Evolutionary conservation across 805 yeast species (phyloP).

Genomic region (Blastobotrys peoriensis): DNA sequence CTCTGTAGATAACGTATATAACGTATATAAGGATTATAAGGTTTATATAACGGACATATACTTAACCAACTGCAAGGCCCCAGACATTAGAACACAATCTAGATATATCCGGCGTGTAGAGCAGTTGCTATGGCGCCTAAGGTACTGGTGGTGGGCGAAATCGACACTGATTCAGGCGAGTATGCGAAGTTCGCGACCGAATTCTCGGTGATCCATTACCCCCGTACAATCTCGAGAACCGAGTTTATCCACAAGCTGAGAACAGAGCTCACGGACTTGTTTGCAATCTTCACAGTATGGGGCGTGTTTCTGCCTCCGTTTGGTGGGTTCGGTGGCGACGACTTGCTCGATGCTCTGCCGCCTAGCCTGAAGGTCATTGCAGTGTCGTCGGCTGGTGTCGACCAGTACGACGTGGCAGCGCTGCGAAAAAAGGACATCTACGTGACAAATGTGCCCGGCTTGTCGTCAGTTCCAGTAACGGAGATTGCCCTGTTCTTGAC

Average conservation of each 20-base stretch:
- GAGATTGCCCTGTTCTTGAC: slow-evolving; percentile 60
- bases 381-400: slow-evolving; percentile 58
- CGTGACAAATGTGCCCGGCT: slow-evolving; percentile 49
- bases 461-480: slow-evolving; percentile 62
- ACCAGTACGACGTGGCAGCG: slow-evolving; percentile 42
- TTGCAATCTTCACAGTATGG: slow-evolving; percentile 53
- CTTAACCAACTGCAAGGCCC: too few relatives aligned
- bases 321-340: slow-evolving; percentile 19
- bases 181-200: slow-evolving; percentile 4
- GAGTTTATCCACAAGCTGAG: slow-evolving; percentile 38
- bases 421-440: slow-evolving; percentile 40
- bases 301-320: slow-evolving; percentile 35
- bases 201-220: slow-evolving; percentile 12
- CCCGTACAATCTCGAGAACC: slow-evolving; percentile 22
- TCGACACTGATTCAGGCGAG: not conserved
- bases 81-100: too few relatives aligned
- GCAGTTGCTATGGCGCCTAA: slow-evolving; percentile 3
- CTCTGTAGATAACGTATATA: too few relatives aligned
- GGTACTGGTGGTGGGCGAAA: slow-evolving; percentile 9
- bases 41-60: too few relatives aligned
- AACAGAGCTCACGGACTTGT: slow-evolving; percentile 36
- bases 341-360: slow-evolving; percentile 43
- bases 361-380: slow-evolving; percentile 41
- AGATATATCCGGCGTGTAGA: too few relatives aligned
- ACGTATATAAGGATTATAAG: too few relatives aligned